These are phyloP conservation scores for Euphorbia schlechtendalii DNA, from an alignment of 441 rosid species.

Conservation along the genomic window DNA sequence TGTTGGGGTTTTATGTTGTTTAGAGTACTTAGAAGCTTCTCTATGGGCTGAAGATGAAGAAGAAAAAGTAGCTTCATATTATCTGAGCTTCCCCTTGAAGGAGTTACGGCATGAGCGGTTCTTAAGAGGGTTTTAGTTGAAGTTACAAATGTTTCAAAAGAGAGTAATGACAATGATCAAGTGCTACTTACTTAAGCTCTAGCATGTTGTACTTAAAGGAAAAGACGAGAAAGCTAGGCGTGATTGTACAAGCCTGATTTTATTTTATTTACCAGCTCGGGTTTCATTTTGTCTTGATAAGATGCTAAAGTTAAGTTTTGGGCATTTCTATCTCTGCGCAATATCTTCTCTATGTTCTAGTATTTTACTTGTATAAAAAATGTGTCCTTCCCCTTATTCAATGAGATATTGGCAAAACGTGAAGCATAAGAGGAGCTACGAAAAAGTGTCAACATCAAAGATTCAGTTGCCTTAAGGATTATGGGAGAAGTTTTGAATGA, in stretches of 20 bases:
- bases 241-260: conserved; percentile 88
- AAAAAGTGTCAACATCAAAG: too few relatives aligned
- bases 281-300: conserved; percentile 71
- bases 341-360: too few relatives aligned
- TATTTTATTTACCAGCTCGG: too few relatives aligned
- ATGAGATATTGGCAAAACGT: too few relatives aligned
- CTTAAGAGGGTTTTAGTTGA: conserved; percentile 83
- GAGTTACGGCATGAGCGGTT: conserved; percentile 84
- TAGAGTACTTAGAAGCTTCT: conserved; percentile 94
- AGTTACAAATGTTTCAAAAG: conserved; percentile 44
- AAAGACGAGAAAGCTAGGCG: conserved; percentile 97
- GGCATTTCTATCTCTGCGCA: too few relatives aligned
- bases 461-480: too few relatives aligned
- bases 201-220: conserved; percentile 87
- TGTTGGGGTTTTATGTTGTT: conserved; percentile 84
- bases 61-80: conserved; percentile 73
- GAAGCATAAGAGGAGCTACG: too few relatives aligned
- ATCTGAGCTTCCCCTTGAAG: conserved; percentile 78
- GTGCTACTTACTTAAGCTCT: conserved; percentile 77
- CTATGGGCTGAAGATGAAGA: conserved; percentile 99
- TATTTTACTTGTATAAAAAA: too few relatives aligned
- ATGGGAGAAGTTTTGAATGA: too few relatives aligned
- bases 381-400: too few relatives aligned
- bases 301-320: too few relatives aligned
- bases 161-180: conserved; percentile 49